Base-by-base conservation (phyloP, 1,139 yeast genomes). In the Pichia terricola region DNA sequence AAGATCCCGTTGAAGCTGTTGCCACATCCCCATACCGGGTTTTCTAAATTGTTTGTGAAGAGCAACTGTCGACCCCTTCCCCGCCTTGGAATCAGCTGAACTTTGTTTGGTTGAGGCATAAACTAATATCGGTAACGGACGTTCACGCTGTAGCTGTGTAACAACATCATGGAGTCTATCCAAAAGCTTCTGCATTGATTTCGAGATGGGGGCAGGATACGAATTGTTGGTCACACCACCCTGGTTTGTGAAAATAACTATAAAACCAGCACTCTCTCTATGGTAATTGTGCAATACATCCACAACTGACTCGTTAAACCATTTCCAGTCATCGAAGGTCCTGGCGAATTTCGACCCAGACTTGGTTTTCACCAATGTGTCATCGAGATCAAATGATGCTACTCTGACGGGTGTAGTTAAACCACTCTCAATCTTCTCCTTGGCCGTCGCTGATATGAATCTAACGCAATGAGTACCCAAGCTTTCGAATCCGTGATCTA, bases 211-310 rank as follows among this genome's bases (percentile, higher is more conserved):
- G 1, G 39, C 33, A 4, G 44, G 41, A 25, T 37, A 36, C 3
- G 38, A 30, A 2, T 57, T 57, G 7, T 70, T 72, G 2, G 69
- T 60, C 3, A 79, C 73, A 0, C 74, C 77, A n/a, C 89, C 95
- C 58, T 91, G 98, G 58, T 91, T 91, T 3, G 96, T 77, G 59
- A 91, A 85, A 2, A 91, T 73, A 4, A 87, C 60, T 1, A 70
- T 35, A 50, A 66, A 68, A 26, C 26, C 38, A 10, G 28, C 5
- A 8, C 7, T 26, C 6, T 35, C 40, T 9, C n/a, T 45, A 2
- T 35, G 4, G 40, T 39, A 46, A 2, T 28, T 22, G 5, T 27
- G 7, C 4, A 46, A 6, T 9, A 6, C 31, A 4, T n/a, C 31
- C 11, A 54, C 51, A 9, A 44, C 45, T 4, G 51, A 38, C 4